Percentiles rank a stretch among this genome's conserved stretches.
Conservation (phyloP, 257 asterid species). For the Solanum piurae region DNA sequence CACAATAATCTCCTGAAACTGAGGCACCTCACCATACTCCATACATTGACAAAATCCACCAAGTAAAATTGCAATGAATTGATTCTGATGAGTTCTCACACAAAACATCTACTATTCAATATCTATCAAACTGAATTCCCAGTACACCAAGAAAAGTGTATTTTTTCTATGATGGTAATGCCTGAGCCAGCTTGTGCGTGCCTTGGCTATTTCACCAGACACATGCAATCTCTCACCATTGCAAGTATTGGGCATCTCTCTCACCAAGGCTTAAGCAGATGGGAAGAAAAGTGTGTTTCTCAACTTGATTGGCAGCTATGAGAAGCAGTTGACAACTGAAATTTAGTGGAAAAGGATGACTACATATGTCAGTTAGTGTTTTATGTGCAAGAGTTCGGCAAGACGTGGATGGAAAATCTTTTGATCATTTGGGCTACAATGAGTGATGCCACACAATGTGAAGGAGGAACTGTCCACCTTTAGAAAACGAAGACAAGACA, state of each 20-base stretch:
- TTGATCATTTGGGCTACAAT: not conserved
- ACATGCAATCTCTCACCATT: not conserved
- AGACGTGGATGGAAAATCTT: not conserved
- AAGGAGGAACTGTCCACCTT: not conserved
- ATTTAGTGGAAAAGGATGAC: not conserved
- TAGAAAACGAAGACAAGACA: not conserved
- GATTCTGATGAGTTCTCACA: not conserved
- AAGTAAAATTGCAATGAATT: not conserved
- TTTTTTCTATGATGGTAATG: not conserved
- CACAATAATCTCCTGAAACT: not conserved
- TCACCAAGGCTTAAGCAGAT: not conserved
- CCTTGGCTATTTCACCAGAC: not conserved
- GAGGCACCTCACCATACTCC: not conserved
- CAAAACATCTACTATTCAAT: not conserved
- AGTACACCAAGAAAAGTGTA: not conserved
- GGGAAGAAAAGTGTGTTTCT: not conserved
- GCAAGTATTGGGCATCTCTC: not conserved
- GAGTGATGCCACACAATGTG: not conserved
- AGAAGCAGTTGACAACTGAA: not conserved
- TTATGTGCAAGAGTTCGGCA: not conserved
- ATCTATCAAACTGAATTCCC: not conserved
- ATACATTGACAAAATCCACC: not conserved
- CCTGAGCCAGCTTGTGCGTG: not conserved
- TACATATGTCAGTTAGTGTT: not conserved
- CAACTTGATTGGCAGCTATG: not conserved